Evolutionary conservation across 257 asterid species (phyloP), one percentile per base, ranked within the genome.

Genomic region (Salvia splendens): DNA sequence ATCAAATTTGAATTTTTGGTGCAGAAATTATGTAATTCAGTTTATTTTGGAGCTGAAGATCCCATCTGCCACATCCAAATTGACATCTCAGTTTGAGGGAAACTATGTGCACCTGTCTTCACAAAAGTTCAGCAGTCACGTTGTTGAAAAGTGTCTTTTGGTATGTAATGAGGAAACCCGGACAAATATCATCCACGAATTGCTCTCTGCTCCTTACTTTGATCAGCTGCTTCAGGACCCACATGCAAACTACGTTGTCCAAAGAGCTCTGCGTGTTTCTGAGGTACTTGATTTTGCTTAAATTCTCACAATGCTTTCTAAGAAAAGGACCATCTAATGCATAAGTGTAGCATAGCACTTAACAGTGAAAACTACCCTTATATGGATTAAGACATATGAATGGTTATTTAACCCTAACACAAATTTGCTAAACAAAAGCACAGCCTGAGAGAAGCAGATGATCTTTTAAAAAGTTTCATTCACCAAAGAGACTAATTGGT

Each of bases 211-310:
- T 32, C 51, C 87, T 38, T 87, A 83, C 71, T 83, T 93, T 48
- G 97, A 88, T 63, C 99, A 82, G 78, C 69, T 90, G 84, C 91
- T 93, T 80, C 97, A 88, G 75, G 96, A 90, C 55, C 99, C 99
- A 12, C 93, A 89, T 68, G 99, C 96, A 59, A 93, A 93, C 63
- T 93, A 93, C 71, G 99, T 93, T 70, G 66, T 93, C 71, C 99
- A 89, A 77, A 91, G 84, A 12, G 96, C 97, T 66, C 92, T 93
- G 61, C 85, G 77, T 41, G 75, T 80, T 73, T 73, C 94, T 33
- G 88, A 89, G 99, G 97, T 92, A 77, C 5, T 73, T 1, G 42
- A 38, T 38, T 46, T 30, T 56, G 12, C 38, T 58, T 40, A 68
- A 47, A 38, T 60, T 5, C 45, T 15, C 48, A 6, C 57, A 12